Conservation (phyloP, 345 rosid species). For the Hibiscus trionum region DNA sequence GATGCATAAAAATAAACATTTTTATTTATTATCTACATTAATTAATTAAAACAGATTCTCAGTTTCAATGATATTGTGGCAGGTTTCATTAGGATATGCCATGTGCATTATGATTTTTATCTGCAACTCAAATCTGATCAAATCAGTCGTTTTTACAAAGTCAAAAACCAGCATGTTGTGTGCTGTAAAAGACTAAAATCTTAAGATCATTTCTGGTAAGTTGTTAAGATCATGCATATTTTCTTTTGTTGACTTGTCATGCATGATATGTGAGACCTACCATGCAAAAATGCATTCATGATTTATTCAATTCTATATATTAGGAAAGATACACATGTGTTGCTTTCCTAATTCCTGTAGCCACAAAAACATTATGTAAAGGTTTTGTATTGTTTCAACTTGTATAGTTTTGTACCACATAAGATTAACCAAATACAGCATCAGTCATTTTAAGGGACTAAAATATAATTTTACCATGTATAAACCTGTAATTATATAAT, state of each 20-base stretch:
- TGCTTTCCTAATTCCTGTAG: no score
- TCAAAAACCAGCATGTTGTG: conserved; percentile 3
- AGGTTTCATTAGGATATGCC: conserved; percentile 23
- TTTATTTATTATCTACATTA: no score
- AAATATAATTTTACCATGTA: no score
- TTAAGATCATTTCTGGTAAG: conserved; percentile 9
- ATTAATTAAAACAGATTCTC: not conserved
- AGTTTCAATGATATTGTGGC: conserved; percentile 8
- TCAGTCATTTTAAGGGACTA: not conserved
- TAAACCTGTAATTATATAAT: no score
- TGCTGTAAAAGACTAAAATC: not conserved
- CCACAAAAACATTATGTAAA: not conserved
- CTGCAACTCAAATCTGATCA: not conserved
- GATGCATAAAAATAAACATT: no score
- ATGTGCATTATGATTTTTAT: conserved; percentile 15
- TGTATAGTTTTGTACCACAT: not conserved
- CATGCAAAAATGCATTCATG: not conserved
- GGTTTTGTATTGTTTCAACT: not conserved
- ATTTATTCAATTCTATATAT: not conserved
- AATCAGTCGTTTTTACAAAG: not conserved
- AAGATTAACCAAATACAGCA: not conserved
- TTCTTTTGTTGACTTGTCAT: conserved; percentile 3
- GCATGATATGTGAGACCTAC: conserved; percentile 8
- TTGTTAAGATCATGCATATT: conserved; percentile 16
- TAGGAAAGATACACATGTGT: not conserved